Base-by-base conservation (phyloP, 2,329 filamentous ascomycete genomes). In the Fusarium camptoceras region DNA sequence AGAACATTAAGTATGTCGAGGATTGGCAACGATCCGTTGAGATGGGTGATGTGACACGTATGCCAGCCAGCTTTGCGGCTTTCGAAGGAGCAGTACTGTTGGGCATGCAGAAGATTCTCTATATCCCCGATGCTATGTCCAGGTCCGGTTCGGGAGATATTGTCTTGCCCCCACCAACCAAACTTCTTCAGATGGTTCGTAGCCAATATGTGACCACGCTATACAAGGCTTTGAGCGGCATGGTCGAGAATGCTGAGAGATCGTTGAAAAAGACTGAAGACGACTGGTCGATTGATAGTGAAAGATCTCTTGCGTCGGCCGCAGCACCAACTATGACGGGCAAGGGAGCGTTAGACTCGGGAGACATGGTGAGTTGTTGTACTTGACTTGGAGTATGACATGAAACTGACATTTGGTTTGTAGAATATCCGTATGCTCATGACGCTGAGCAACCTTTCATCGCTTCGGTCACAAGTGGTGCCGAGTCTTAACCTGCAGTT, bases 211-310 rank as follows among this genome's bases (percentile, higher is more conserved):
- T 97, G 18, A 94, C 92, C 9, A 97, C 94, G 61, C 83, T 99
- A 44, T 98, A 98, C 81, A 97, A 97, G 79, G 94, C 94, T 9
- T 83, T 99, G 39, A 97, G 93, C 74, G 96, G 95, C 24, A 95
- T 99, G 89, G 94, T 99, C 2, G 96, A 98, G 81, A 98, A 97
- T 79, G 95, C 96, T 5, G 94, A 98, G 81, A 89, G 89, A 60
- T 87, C 90, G 5, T 79, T 89, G 16, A 88, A 90, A 72, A 89
- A 88, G 72, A 83, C 88, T 1, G 89, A 91, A 3, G 87, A 89
- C 63, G 87, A 89, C 59, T 89, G 87, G 87, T 86, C 83, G 1
- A 82, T 83, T 5, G 83, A 86, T 18, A 73, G 77, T 20, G 85
- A 86, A 16, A 77, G 79, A 9, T 80, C 82, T 39, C 78, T 82